phyloP scores from a whole-genome alignment of 176 grass and related monocot genomes.

The Themeda triandra region DNA sequence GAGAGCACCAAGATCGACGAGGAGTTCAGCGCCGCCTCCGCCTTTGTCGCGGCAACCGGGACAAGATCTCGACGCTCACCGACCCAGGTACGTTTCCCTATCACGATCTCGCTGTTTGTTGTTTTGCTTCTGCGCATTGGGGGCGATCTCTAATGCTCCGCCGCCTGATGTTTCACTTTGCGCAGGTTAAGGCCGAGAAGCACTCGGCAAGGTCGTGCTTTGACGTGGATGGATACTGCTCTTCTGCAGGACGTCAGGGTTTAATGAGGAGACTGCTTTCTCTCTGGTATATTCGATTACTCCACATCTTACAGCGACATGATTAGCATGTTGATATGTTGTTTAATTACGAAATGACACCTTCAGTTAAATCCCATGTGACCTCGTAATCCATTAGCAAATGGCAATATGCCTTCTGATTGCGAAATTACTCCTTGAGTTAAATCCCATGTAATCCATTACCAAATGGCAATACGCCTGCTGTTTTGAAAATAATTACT shows the following conservation, averaged over 20 bases:
- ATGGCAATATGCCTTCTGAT: neutral
- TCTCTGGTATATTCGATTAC: conserved; percentile 49
- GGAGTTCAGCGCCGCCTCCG: conserved; percentile 76
- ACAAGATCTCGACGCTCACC: too few species aligned
- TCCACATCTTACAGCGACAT: neutral
- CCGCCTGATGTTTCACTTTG: too few species aligned
- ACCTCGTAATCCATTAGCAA: too few species aligned
- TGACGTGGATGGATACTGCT: conserved; percentile 52
- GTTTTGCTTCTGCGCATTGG: too few species aligned
- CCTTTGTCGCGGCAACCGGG: conserved; percentile 68
- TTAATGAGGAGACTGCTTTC: conserved; percentile 52
- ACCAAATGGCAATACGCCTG: neutral
- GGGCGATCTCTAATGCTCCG: too few species aligned
- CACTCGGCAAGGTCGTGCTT: conserved; percentile 36
- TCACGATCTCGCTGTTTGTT: too few species aligned
- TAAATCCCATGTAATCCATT: too few species aligned
- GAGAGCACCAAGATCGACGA: conserved; percentile 94
- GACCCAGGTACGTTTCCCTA: too few species aligned
- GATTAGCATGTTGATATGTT: neutral
- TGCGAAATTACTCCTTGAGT: too few species aligned
- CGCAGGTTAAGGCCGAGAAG: too few species aligned
- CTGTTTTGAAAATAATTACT: too few species aligned
- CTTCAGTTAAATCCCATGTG: neutral
- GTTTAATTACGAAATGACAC: neutral
- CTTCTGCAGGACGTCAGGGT: conserved; percentile 59